A percentile compares a stretch with the other conserved stretches of the same genome.
phyloP scores from a whole-genome alignment of 139 green algal genomes.

The Nannochloris sp. region DNA sequence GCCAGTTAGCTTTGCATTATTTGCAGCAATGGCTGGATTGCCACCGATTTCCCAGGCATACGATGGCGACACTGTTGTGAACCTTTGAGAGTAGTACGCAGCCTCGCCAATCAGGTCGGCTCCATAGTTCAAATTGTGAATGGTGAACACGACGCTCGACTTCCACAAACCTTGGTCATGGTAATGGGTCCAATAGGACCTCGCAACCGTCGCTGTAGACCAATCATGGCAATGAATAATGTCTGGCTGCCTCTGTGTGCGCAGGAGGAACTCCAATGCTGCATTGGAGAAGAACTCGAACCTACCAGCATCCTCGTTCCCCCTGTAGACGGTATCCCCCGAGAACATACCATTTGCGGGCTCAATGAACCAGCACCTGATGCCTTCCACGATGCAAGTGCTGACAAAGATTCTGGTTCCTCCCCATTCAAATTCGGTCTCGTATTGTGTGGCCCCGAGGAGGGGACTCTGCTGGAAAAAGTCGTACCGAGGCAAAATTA shows the following conservation, averaged over 20 bases:
- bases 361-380: slow-evolving; percentile 66
- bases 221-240: slow-evolving; percentile 96
- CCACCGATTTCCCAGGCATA: slow-evolving; percentile 79
- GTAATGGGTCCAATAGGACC: slow-evolving; percentile 69
- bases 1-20: slow-evolving; percentile 67
- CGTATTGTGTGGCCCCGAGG: slow-evolving; percentile 40
- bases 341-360: slow-evolving; percentile 80
- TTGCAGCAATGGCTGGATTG: slow-evolving; percentile 43
- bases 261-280: slow-evolving; percentile 64
- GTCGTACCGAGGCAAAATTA: slow-evolving; percentile 67
- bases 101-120: slow-evolving; percentile 67
- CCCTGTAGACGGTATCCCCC: slow-evolving; percentile 71
- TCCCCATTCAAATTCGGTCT: slow-evolving; percentile 58
- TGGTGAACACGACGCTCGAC: slow-evolving; percentile 75
- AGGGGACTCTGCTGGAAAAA: slow-evolving; percentile 61
- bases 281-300: slow-evolving; percentile 85
- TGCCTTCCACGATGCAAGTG: slow-evolving; percentile 46
- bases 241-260: slow-evolving; percentile 49
- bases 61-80: slow-evolving; percentile 87
- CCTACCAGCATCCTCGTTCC: slow-evolving; percentile 45
- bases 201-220: slow-evolving; percentile 62
- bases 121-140: slow-evolving; percentile 89
- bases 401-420: slow-evolving; percentile 52
- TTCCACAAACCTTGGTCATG: slow-evolving; percentile 77
- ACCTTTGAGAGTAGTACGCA: slow-evolving; percentile 63